These are phyloP conservation scores for Choanephora cucurbitarum DNA, from an alignment of 371 early-diverging fungal species.

Conservation along the genomic window DNA sequence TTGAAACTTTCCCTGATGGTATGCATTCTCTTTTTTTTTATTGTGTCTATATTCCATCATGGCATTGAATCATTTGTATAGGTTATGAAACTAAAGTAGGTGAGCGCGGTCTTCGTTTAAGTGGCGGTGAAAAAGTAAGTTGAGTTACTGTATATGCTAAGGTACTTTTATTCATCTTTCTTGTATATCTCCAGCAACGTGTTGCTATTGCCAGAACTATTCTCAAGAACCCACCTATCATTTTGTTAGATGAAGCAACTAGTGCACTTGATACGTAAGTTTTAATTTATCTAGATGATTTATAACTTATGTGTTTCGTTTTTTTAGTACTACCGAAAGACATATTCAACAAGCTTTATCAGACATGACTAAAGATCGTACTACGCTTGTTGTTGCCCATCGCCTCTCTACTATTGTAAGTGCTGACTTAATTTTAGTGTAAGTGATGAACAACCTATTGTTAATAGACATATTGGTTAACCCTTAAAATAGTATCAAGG, in stretches of 20 bases:
- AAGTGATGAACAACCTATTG: background rate
- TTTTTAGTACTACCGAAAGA: constrained; percentile 69
- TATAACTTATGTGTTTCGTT: background rate
- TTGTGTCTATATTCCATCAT: constrained; percentile 1
- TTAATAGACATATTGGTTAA: too few species aligned
- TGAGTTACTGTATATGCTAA: too few species aligned
- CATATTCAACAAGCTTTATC: constrained; percentile 67
- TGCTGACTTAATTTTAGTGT: constrained; percentile 71
- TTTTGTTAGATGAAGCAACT: constrained; percentile 55
- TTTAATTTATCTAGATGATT: background rate
- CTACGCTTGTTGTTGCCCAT: constrained; percentile 94
- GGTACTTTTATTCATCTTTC: background rate
- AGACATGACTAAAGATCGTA: constrained; percentile 71
- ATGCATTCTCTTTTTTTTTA: constrained; percentile 3
- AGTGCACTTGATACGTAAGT: constrained; percentile 62
- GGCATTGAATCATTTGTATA: too few species aligned
- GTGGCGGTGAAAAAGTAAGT: constrained; percentile 84
- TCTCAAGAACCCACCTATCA: constrained; percentile 42
- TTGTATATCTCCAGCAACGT: constrained; percentile 59
- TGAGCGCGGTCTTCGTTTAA: constrained; percentile 87
- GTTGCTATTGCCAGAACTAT: constrained; percentile 51
- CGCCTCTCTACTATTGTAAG: constrained; percentile 77
- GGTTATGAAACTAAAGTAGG: constrained; percentile 94
- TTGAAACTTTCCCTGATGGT: constrained; percentile 65
- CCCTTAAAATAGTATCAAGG: constrained; percentile 36